These are phyloP conservation scores for Aureobasidium namibiae DNA, from an alignment of 2,329 filamentous ascomycete species.

Conservation along the genomic window DNA sequence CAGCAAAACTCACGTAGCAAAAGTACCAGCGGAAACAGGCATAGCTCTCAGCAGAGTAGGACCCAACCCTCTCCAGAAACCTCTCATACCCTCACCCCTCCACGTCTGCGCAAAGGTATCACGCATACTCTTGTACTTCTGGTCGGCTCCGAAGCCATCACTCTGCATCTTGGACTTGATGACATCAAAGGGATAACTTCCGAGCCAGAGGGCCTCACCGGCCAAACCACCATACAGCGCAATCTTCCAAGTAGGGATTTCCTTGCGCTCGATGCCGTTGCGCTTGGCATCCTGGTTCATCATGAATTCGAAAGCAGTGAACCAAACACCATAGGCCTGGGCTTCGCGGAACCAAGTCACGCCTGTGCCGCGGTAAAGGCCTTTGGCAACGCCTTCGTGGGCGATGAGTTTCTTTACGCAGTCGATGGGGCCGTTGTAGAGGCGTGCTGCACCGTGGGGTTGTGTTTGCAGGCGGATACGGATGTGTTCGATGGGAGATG, in stretches of 20 bases:
- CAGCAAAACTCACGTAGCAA: constrained; percentile 56
- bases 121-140: constrained; percentile 72
- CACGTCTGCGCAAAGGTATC: constrained; percentile 84
- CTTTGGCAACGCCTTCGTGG: constrained; percentile 59
- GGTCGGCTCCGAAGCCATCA: constrained; percentile 70
- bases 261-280: constrained; percentile 65
- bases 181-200: constrained; percentile 92
- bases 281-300: constrained; percentile 84
- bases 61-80: constrained; percentile 91
- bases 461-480: constrained; percentile 94
- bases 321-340: constrained; percentile 93
- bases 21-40: constrained; percentile 96
- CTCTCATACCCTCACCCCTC: constrained; percentile 63
- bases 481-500: constrained; percentile 90
- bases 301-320: constrained; percentile 87
- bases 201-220: constrained; percentile 87
- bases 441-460: constrained; percentile 68
- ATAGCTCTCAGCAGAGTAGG: constrained; percentile 90
- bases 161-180: constrained; percentile 99
- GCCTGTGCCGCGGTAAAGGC: constrained; percentile 77
- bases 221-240: constrained; percentile 88
- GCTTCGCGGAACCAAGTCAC: constrained; percentile 86
- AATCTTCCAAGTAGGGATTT: constrained; percentile 76
- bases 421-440: constrained; percentile 81
- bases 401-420: constrained; percentile 77